These are phyloP conservation scores for Coprinopsis cinerea DNA, from an alignment of 768 basidiomycete species.

Conservation along the genomic window DNA sequence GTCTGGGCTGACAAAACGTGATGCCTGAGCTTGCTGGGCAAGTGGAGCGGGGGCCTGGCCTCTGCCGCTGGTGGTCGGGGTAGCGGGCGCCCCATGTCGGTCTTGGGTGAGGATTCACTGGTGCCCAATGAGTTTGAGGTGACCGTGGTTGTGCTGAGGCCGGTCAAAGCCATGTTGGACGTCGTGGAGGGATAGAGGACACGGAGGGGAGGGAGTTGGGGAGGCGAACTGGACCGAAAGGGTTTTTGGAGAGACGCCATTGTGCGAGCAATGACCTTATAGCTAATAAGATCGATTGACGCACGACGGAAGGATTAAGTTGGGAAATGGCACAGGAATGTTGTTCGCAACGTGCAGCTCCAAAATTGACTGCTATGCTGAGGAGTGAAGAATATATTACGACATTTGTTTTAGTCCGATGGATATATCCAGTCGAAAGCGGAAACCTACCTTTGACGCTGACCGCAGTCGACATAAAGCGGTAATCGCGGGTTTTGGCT, in stretches of 20 bases:
- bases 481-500: too few species aligned
- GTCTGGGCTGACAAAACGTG: background rate
- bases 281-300: background rate
- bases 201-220: too few species aligned
- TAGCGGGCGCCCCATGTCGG: background rate
- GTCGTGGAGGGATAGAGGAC: too few species aligned
- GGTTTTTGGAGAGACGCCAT: too few species aligned
- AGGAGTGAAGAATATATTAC: background rate
- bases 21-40: background rate
- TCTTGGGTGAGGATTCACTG: background rate
- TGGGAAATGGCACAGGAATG: background rate
- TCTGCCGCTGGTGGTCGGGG: background rate
- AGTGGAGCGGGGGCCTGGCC: background rate
- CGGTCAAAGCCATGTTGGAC: conserved; percentile 5
- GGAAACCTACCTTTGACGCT: background rate
- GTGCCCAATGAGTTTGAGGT: background rate
- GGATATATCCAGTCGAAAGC: background rate
- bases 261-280: too few species aligned
- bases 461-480: background rate
- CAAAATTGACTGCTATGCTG: background rate
- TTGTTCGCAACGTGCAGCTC: background rate
- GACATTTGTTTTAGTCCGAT: background rate
- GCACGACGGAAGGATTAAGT: background rate
- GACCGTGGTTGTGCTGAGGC: conserved; percentile 4
- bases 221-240: too few species aligned